phyloP scores from a whole-genome alignment of 768 basidiomycete species.

The Macrolepiota albuminosa region DNA sequence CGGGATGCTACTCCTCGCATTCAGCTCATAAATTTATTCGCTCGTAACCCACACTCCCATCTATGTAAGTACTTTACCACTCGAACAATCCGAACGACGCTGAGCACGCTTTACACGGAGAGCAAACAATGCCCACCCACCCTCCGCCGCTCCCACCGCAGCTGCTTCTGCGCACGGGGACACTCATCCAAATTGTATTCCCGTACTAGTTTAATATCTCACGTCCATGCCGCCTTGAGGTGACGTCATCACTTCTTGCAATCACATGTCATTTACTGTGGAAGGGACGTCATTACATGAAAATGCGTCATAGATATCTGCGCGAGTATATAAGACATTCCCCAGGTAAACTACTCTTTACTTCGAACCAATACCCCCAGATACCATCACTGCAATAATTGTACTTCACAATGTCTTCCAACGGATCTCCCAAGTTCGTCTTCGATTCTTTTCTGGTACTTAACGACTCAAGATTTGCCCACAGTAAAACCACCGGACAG shows the following conservation, averaged over 20 bases:
- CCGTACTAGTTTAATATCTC: too few relatives aligned
- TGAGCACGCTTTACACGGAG: too few relatives aligned
- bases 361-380: background rate
- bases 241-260: background rate
- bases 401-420: constrained; percentile 15
- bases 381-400: background rate
- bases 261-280: background rate
- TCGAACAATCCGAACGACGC: too few relatives aligned
- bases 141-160: too few relatives aligned
- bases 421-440: constrained; percentile 17
- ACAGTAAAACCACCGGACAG: constrained; percentile 39
- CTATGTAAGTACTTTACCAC: too few relatives aligned
- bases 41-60: too few relatives aligned
- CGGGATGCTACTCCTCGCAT: too few relatives aligned
- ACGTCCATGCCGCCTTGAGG: too few relatives aligned
- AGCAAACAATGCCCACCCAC: too few relatives aligned
- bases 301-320: constrained; percentile 6
- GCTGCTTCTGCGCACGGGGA: too few relatives aligned
- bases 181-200: too few relatives aligned
- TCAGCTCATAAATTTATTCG: too few relatives aligned
- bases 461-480: background rate
- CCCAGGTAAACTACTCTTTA: background rate
- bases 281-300: background rate
- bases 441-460: background rate
- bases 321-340: constrained; percentile 8